Evolutionary conservation across 106 monocot species (phyloP).

Genomic region (Allium cepa): DNA sequence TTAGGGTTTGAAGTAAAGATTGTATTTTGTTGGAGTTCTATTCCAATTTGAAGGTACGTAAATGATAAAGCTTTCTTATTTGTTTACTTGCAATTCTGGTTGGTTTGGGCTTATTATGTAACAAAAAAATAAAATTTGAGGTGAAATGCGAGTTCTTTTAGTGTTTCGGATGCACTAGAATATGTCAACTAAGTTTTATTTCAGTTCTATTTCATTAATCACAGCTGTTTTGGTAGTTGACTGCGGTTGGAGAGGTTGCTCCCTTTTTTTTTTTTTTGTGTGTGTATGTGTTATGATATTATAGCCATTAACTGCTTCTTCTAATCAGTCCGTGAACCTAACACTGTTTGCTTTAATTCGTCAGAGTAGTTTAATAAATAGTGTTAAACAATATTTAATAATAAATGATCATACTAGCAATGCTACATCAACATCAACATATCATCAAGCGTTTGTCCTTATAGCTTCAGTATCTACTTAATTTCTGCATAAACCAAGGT

Average conservation of each 20-base stretch:
- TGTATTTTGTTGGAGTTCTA: background rate
- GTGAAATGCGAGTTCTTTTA: too few relatives aligned
- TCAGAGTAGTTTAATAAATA: background rate
- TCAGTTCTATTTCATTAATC: too few relatives aligned
- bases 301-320: background rate
- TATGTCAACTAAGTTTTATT: too few relatives aligned
- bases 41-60: too few relatives aligned
- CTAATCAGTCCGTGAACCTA: background rate
- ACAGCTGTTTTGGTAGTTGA: too few relatives aligned
- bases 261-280: background rate
- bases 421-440: background rate
- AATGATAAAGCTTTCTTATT: too few relatives aligned
- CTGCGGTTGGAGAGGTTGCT: too few relatives aligned
- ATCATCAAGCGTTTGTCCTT: background rate
- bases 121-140: too few relatives aligned
- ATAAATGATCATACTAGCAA: background rate
- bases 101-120: too few relatives aligned
- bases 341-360: conserved; percentile 2
- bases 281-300: background rate
- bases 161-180: too few relatives aligned
- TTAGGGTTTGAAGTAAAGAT: background rate
- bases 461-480: background rate
- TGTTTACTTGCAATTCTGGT: too few relatives aligned
- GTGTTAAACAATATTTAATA: background rate
- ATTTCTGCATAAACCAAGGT: too few relatives aligned